A percentile compares a stretch with the other conserved stretches of the same genome.
Conservation (phyloP, 805 yeast species). For the Myxozyma melibiosi region DNA sequence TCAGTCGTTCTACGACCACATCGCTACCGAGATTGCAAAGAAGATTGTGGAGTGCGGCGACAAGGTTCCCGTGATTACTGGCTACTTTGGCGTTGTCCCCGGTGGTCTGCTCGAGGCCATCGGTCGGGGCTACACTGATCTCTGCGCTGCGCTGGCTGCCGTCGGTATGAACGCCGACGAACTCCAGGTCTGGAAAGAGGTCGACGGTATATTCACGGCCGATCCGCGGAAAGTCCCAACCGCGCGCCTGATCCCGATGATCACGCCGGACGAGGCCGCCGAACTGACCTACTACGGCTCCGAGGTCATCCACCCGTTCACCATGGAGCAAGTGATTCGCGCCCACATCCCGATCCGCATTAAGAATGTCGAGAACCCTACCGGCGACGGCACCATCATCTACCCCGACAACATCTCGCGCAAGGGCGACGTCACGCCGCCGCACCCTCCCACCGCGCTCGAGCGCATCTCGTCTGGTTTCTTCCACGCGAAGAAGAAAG, state of each 20-base stretch:
- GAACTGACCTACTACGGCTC: slow-evolving; percentile 97
- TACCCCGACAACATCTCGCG: slow-evolving; percentile 88
- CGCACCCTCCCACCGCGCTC: slow-evolving; percentile 86
- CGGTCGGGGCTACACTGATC: slow-evolving; percentile 96
- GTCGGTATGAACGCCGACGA: slow-evolving; percentile 93
- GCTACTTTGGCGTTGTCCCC: slow-evolving; percentile 94
- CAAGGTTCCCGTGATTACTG: slow-evolving; percentile 82
- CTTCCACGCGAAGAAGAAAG: slow-evolving; percentile 42
- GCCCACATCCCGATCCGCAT: slow-evolving; percentile 96
- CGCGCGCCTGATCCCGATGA: slow-evolving; percentile 81
- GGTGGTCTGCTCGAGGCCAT: slow-evolving; percentile 92
- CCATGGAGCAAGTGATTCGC: slow-evolving; percentile 97
- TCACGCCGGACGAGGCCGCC: slow-evolving; percentile 98
- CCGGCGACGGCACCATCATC: slow-evolving; percentile 90
- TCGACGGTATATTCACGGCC: slow-evolving; percentile 97
- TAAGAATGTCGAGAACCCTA: slow-evolving; percentile 92
- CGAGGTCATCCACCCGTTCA: slow-evolving; percentile 97
- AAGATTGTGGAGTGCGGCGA: slow-evolving; percentile 45
- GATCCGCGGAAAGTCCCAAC: slow-evolving; percentile 94
- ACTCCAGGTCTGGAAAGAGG: slow-evolving; percentile 98
- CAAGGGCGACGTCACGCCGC: slow-evolving; percentile 87
- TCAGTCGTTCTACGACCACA: slow-evolving; percentile 57
- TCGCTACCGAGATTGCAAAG: slow-evolving; percentile 55
- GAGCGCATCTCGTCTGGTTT: slow-evolving; percentile 50
- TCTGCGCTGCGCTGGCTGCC: slow-evolving; percentile 95